Base-by-base conservation (phyloP, 495 filamentous ascomycete genomes). In the Podospora pseudocomata region DNA sequence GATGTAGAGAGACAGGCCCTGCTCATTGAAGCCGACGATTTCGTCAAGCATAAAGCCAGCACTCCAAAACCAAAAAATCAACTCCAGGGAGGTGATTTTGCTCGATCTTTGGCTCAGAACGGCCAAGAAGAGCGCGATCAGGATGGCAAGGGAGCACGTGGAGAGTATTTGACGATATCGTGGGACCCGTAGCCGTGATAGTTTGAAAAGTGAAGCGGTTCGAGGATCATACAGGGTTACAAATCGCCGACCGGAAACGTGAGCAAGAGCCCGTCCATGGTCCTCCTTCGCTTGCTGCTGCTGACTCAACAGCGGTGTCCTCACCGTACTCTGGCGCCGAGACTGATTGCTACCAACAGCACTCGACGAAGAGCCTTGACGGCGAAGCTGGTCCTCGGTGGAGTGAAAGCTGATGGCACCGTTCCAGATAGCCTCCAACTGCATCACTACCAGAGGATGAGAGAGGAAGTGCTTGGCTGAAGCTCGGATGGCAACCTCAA, bases 21-120 rank as follows among this genome's bases (percentile, higher is more conserved):
- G 91, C 74, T 97, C 93, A 70, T 92, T 94, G 82, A 96, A 96
- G 6, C 92, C 92, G 32, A 95, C 91, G 57, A 97, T 83, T 76
- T 97, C 93, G 72, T 96, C 92, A n/a, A 97, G 89, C 92, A 97
- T 96, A 77, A 94, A 97, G 3, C 94, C 94, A 26, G 92, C 91
- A 74, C 92, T 94, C 94, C 94, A 97, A 76, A 97, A 89, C 94
- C 94, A 97, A 76, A 97, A 97, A 13, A 95, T 72, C 23, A 97
- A 76, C 76, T 97, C 94, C 7, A 97, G 78, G 3, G 86, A 81
- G 15, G 92, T 95, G 72, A 97, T 96, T 26, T 83, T 81, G 57
- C 86, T 85, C 20, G 91, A 92, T 65, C 91, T 81, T 74, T 90
- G 78, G 56, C 82, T 75, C 9, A 94, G 78, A 19, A 96, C 92